These are phyloP conservation scores for Kernera saxatilis DNA, from an alignment of 345 rosid genomes.

Conservation along the genomic window DNA sequence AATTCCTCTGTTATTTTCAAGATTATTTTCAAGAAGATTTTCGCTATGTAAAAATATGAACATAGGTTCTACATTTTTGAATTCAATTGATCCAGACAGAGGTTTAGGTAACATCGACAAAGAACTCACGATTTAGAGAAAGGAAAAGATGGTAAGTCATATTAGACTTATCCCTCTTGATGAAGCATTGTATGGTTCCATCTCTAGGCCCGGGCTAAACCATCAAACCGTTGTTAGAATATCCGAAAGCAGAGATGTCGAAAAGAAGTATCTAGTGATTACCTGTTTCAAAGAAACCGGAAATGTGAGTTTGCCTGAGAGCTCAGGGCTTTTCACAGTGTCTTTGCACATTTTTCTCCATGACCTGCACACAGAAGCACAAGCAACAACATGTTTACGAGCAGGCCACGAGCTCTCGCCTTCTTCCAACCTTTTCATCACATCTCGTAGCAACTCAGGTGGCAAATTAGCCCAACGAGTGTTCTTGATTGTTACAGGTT, in stretches of 20 bases:
- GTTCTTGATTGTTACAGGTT: conserved; percentile 44
- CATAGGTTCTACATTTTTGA: too few species aligned
- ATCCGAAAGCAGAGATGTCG: background rate
- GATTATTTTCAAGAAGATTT: too few species aligned
- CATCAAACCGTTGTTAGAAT: background rate
- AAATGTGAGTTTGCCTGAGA: conserved; percentile 70
- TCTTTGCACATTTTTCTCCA: conserved; percentile 89
- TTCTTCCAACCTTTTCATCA: conserved; percentile 69
- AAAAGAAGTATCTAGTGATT: background rate
- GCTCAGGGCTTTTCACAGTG: conserved; percentile 55
- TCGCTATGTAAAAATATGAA: background rate
- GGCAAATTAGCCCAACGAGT: conserved; percentile 80
- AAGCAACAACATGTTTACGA: conserved; percentile 72
- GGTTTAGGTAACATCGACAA: background rate
- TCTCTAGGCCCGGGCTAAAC: conserved; percentile 76
- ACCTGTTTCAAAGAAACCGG: conserved; percentile 86
- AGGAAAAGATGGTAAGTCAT: conserved; percentile 73
- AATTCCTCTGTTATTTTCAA: background rate
- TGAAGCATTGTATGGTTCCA: conserved; percentile 67
- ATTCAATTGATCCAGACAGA: background rate
- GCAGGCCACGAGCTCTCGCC: conserved; percentile 76
- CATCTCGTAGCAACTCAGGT: conserved; percentile 65
- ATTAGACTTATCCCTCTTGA: conserved; percentile 76
- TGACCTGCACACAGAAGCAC: conserved; percentile 71
- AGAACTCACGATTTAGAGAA: conserved; percentile 57